Evolutionary conservation across 1,284 basidiomycete genomes (phyloP), one percentile per base, ranked within the genome.

Genomic region (Cryptococcus maquisensis): DNA sequence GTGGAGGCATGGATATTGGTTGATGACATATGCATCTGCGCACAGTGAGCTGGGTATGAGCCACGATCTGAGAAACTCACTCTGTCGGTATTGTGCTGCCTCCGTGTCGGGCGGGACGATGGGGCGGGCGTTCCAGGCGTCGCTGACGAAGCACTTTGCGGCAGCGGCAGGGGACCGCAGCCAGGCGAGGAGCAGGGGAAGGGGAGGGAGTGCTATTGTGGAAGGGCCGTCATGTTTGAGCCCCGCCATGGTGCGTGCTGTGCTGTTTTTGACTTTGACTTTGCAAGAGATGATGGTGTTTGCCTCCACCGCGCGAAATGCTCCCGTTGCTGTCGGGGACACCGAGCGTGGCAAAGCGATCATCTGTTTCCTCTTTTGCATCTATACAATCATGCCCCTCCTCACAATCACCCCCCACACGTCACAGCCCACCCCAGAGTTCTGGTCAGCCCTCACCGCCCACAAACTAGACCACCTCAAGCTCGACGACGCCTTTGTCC

Each of bases 401-500:
- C 23, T 61, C 5, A 55, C 52, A 41, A 57, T 61, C 69, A 81
- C 86, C 28, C 92, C 92, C 0, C 85, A 97, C 63, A 81, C 85
- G 7, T 93, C 93, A 1, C 81, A 88, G 49, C 88, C 96, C 3
- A 85, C 92, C 59, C 92, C 95, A 1, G 81, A 85, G 2, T 94
- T 98, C 75, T 98, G 95, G 95, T 88, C 96, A 60, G 84, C 87
- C 49, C 84, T 98, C 40, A 88, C 91, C 0, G 78, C 83, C 24
- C 78, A 93, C 74, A 98, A 98, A 80, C 86, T 98, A 62, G 90
- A 98, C 73, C 85, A 89, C 28, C 84, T 95, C 45, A 86, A 86
- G 59, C 84, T 98, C 18, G 86, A 86, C 16, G 88, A 97, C 64
- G 83, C 84, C 2, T 78, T 83, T 0, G 67, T 44, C 9, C 15